Base-by-base conservation (phyloP, 352 stramenopile genomes). In the Pythium vanterpoolii region DNA sequence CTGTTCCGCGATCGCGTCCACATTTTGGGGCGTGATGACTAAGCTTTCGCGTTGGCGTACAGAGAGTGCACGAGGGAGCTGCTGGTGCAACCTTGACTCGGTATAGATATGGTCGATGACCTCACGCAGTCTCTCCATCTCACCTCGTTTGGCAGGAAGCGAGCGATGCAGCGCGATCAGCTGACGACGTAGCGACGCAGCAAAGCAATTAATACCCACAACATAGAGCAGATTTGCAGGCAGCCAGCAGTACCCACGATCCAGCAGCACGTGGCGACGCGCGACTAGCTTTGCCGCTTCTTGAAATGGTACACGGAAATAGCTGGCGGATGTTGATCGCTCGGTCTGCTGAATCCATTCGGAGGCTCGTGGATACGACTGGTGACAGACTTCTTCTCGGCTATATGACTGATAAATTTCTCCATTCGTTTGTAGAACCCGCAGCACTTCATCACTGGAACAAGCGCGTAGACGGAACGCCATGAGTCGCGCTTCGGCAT, bases 11-110 rank as follows among this genome's bases (percentile, higher is more conserved):
- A 81, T 44, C 3, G 42, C 33, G 51, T 98, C 86, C 6, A 99
- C 86, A 44, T 88, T 90, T 6, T 73, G 66, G 3, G 74, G 72
- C 18, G 71, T 92, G n/a, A 98, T 62, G 3, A 49, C 6, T 24
- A 49, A 19, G 38, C 49, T 4, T 34, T 11, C 13, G 19, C 11
- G 19, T 21, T 4, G n/a, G 19, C 27, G 33, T 1, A 26, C 18
- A 3, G 31, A 47, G 28, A 44, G 38, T 4, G 45, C 33, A 6
- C 4, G 30, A 5, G 34, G 27, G 27, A 45, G n/a, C 54, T 39
- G 31, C 36, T 66, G 28, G 11, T 79, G 67, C n/a, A 40, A 27
- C 46, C 56, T 75, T 19, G 73, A 68, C 18, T 73, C 44, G 10
- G 33, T 21, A 13, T 83, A 46, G 48, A 93, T 74, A 18, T 47